These are phyloP conservation scores for Cercospora berteroae DNA, from an alignment of 2,329 filamentous ascomycete species.

Conservation along the genomic window DNA sequence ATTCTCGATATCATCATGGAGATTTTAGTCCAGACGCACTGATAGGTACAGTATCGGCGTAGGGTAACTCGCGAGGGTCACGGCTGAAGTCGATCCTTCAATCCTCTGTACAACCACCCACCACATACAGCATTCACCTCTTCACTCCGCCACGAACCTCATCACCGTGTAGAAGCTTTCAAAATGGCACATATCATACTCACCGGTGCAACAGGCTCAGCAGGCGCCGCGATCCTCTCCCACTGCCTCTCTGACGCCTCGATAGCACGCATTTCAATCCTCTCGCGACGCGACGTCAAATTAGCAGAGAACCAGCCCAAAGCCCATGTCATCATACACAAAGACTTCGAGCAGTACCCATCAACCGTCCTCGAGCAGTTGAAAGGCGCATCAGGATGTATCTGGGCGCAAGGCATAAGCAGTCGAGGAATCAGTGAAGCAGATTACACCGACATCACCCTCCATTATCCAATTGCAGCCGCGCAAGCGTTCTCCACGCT, in stretches of 20 bases:
- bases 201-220: slow-evolving; percentile 46
- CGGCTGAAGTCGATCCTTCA: not conserved
- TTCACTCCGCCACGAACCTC: not conserved
- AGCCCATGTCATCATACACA: slow-evolving; percentile 65
- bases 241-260: slow-evolving; percentile 42
- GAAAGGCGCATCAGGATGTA: slow-evolving; percentile 63
- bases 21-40: not conserved
- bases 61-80: not conserved
- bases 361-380: slow-evolving; percentile 58
- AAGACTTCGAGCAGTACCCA: slow-evolving; percentile 64
- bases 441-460: slow-evolving; percentile 64
- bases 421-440: slow-evolving; percentile 37
- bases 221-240: slow-evolving; percentile 42
- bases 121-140: not conserved
- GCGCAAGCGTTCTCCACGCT: slow-evolving; percentile 59
- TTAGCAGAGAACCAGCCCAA: slow-evolving; percentile 62
- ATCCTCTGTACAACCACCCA: not conserved
- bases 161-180: not conserved
- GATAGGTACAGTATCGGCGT: not conserved
- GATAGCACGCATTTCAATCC: slow-evolving; percentile 65
- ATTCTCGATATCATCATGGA: not conserved
- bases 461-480: slow-evolving; percentile 63
- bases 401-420: slow-evolving; percentile 69
- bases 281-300: slow-evolving; percentile 63
- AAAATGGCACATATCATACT: slow-evolving; percentile 43